phyloP scores from a whole-genome alignment of 176 grass and related monocot genomes.

The Carex littledalei region DNA sequence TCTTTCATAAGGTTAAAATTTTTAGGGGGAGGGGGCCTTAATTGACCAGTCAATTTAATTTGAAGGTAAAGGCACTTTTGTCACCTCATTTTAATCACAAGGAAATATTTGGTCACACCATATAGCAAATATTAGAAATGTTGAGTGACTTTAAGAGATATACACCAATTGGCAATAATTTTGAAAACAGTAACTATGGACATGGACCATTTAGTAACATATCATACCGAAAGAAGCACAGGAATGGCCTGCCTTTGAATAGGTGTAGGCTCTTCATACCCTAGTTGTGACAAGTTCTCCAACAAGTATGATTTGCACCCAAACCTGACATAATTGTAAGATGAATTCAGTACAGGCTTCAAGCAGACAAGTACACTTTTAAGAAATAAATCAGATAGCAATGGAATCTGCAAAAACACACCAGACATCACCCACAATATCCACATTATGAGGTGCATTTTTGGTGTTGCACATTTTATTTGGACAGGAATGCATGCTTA shows the following conservation, averaged over 20 bases:
- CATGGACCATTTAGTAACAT: slow-evolving; percentile 11
- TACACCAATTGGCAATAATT: neutral
- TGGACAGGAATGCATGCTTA: neutral
- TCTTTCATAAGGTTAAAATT: neutral
- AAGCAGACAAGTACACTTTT: neutral
- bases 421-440: neutral
- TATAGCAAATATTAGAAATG: neutral
- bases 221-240: slow-evolving; percentile 71
- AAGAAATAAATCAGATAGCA: neutral
- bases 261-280: slow-evolving; percentile 82
- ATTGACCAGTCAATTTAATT: neutral
- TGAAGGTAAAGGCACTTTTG: neutral
- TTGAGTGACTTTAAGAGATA: neutral
- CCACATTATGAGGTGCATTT: neutral
- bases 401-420: neutral
- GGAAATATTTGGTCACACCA: neutral
- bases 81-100: neutral
- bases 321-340: slow-evolving; percentile 47
- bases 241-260: slow-evolving; percentile 97
- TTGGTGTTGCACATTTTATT: neutral
- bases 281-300: slow-evolving; percentile 51
- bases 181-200: neutral
- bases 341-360: neutral
- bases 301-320: slow-evolving; percentile 64
- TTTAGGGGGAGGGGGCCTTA: no score